These are phyloP conservation scores for Escallonia herrerae DNA, from an alignment of 129 eudicot species.

Conservation along the genomic window DNA sequence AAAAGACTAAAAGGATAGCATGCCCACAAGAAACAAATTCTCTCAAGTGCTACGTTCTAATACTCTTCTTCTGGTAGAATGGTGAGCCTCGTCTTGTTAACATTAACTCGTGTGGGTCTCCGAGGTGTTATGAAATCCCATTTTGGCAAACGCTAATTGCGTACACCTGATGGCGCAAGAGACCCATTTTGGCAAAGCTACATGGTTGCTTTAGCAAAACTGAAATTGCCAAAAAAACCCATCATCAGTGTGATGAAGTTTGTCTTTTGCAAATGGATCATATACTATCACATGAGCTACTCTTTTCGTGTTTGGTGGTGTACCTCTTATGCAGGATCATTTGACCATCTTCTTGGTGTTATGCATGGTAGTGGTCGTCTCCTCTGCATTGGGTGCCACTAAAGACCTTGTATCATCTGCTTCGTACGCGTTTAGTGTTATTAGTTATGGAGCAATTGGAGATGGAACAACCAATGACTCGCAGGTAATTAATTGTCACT, in stretches of 20 bases:
- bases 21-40: no score
- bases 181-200: no score
- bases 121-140: no score
- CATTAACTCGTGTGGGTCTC: neutral
- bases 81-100: slow-evolving; percentile 3
- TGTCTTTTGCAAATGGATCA: no score
- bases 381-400: slow-evolving; percentile 12
- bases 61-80: slow-evolving; percentile 1
- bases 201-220: no score
- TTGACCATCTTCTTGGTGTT: slow-evolving; percentile 9
- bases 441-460: slow-evolving; percentile 52
- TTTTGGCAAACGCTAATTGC: no score
- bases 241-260: no score
- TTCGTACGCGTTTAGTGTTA: slow-evolving; percentile 39
- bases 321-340: slow-evolving; percentile 5
- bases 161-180: no score
- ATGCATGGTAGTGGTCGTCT: slow-evolving; percentile 8
- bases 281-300: no score
- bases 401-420: neutral
- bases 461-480: slow-evolving; percentile 56
- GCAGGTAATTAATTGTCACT: slow-evolving; percentile 22
- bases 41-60: neutral
- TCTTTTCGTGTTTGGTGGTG: neutral
- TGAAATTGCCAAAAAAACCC: no score
- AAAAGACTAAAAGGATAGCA: no score